Evolutionary conservation across 192 early-diverging fungal genomes (phyloP), one percentile per base, ranked within the genome.

Genomic region (Backusella parvicylindrica): DNA sequence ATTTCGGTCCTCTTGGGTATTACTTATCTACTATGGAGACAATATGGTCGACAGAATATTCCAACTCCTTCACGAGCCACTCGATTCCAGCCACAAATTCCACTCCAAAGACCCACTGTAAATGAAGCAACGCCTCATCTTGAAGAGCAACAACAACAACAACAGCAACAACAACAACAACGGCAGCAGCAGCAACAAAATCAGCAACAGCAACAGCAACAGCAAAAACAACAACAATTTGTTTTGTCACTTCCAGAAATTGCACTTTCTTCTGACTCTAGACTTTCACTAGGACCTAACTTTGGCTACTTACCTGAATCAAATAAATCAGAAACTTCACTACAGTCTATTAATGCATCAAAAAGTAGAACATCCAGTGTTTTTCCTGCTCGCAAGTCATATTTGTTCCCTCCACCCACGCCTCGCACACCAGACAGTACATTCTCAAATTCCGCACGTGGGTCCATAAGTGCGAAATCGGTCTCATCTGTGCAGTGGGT

Each of bases 401-500:
- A 60, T 26, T 11, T 60, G 21, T 28, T 12, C 21, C 21, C 23
- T 23, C 53, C 53, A 60, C 53, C 53, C 11, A 56, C 50, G 11
- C 53, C 53, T 9, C 53, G 53, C 13, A 60, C 53, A 60, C 53
- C 53, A 28, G 53, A 60, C 3, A 60, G 53, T 12, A 28, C 26
- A 28, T 60, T 60, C 11, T 28, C 21, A 28, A 60, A 60, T 28
- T 60, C 53, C 1, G 11, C n/a, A 28, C 53, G 53, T 28, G 53
- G 23, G 9, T 60, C 53, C 11, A 7, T 60, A 60, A 60, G 66
- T 23, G 36, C 36, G 1, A 72, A 38, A 40, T 72, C 71, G 1
- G 71, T 72, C 3, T 63, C 49, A 2, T 72, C 71, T 18, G 33
- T 72, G 13, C 71, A 72, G 2, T 72, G 71, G 71, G 53, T 72